These are phyloP conservation scores for Noccaea caerulescens DNA, from an alignment of 345 rosid species.

Conservation along the genomic window DNA sequence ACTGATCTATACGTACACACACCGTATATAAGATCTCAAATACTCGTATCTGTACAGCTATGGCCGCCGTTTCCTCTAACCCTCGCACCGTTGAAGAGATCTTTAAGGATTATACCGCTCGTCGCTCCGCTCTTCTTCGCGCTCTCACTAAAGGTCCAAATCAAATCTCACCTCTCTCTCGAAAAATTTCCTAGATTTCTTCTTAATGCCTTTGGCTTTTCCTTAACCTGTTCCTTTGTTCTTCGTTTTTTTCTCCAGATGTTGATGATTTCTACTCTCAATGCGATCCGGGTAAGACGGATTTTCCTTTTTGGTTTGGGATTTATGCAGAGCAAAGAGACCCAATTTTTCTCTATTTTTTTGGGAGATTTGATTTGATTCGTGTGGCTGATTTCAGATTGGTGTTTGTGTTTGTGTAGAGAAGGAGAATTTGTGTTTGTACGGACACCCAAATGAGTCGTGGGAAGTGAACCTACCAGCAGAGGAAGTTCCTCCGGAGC, in stretches of 20 bases:
- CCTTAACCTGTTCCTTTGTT: neutral
- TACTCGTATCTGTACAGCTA: slow-evolving; percentile 32
- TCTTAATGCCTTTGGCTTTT: slow-evolving; percentile 23
- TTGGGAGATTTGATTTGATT: slow-evolving; percentile 27
- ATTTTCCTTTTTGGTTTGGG: slow-evolving; percentile 13
- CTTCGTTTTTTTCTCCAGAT: slow-evolving; percentile 52
- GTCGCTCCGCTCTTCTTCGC: slow-evolving; percentile 83
- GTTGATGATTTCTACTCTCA: slow-evolving; percentile 86
- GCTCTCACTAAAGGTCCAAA: slow-evolving; percentile 79
- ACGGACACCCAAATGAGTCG: slow-evolving; percentile 86
- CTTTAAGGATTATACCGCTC: slow-evolving; percentile 80
- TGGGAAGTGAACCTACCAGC: slow-evolving; percentile 98
- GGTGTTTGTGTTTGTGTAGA: slow-evolving; percentile 49
- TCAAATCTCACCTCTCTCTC: slow-evolving; percentile 1
- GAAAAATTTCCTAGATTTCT: neutral
- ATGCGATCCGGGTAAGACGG: slow-evolving; percentile 90
- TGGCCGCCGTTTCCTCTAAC: slow-evolving; percentile 54
- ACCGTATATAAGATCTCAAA: slow-evolving; percentile 5
- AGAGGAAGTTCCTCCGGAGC: slow-evolving; percentile 96
- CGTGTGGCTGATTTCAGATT: neutral
- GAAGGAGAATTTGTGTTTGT: slow-evolving; percentile 93
- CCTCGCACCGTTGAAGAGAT: slow-evolving; percentile 97
- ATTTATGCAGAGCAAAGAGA: neutral
- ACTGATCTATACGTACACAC: slow-evolving; percentile 40
- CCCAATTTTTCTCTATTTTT: neutral